Conservation (phyloP, 805 yeast species). For the Saturnispora hagleri region DNA sequence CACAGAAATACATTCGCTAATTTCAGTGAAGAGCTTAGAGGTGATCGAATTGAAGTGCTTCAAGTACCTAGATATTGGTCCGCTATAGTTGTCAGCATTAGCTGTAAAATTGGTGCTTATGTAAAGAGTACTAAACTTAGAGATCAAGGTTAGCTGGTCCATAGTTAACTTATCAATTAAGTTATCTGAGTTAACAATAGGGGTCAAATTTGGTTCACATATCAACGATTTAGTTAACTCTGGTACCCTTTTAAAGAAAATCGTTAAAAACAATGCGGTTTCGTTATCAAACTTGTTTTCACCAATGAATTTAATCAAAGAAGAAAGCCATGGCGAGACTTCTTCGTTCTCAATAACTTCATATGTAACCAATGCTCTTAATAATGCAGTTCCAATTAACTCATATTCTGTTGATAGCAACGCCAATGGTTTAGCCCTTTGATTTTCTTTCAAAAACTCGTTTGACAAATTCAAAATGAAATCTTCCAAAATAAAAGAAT, state of each 20-base stretch:
- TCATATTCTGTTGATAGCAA: constrained; percentile 40
- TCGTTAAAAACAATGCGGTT: constrained; percentile 32
- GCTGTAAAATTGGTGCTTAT: constrained; percentile 12
- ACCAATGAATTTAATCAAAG: constrained; percentile 24
- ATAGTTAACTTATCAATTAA: constrained; percentile 17
- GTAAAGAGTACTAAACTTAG: constrained; percentile 41
- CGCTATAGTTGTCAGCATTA: constrained; percentile 39
- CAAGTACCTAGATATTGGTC: constrained; percentile 61
- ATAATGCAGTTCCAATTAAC: constrained; percentile 44
- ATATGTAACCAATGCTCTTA: constrained; percentile 43
- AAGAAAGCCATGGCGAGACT: constrained; percentile 44
- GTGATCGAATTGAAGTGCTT: constrained; percentile 60
- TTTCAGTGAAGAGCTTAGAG: constrained; percentile 39
- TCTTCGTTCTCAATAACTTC: constrained; percentile 36
- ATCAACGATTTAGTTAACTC: constrained; percentile 34
- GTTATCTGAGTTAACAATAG: constrained; percentile 31
- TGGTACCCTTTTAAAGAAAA: constrained; percentile 33
- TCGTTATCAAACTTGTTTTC: constrained; percentile 6
- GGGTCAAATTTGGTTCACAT: constrained; percentile 24
- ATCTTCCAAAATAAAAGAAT: constrained; percentile 27
- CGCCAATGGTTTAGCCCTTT: neutral
- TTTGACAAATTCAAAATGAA: constrained; percentile 25
- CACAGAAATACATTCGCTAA: constrained; percentile 48
- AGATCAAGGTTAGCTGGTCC: constrained; percentile 26
- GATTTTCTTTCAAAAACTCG: constrained; percentile 20